Evolutionary conservation across 768 basidiomycete species (phyloP).

Genomic region (Ramaria rubella): DNA sequence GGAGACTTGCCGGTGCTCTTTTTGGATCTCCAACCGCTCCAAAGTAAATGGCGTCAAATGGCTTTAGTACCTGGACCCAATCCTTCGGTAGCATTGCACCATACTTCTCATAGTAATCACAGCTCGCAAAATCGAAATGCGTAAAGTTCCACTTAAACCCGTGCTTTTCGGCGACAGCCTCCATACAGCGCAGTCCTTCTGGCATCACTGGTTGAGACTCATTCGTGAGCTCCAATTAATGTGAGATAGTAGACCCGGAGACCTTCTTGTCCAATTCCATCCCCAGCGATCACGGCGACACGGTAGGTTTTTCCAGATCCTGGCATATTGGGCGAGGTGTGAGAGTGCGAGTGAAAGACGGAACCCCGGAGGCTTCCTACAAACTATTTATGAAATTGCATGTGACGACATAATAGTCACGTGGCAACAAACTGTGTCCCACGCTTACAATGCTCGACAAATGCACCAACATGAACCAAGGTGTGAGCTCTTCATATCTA

Average conservation of each 20-base stretch:
- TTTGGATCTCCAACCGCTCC: conserved; percentile 41
- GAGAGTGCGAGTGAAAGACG: background rate
- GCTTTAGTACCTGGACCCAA: conserved; percentile 34
- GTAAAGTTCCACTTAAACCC: conserved; percentile 41
- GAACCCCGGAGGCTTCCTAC: too few relatives aligned
- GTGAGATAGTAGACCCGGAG: too few relatives aligned
- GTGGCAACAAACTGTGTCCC: too few relatives aligned
- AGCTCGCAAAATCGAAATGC: conserved; percentile 42
- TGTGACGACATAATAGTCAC: too few relatives aligned
- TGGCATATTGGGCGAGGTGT: background rate
- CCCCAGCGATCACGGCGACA: conserved; percentile 46
- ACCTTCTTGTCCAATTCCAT: conserved; percentile 46
- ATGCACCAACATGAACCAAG: too few relatives aligned
- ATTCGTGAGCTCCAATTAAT: background rate
- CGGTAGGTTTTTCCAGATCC: conserved; percentile 22
- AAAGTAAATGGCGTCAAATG: conserved; percentile 43
- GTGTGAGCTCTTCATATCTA: too few relatives aligned
- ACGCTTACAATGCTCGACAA: too few relatives aligned
- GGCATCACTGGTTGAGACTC: conserved; percentile 31
- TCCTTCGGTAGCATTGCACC: conserved; percentile 43
- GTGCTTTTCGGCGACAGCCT: conserved; percentile 36
- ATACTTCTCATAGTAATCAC: conserved; percentile 37
- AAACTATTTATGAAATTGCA: too few relatives aligned
- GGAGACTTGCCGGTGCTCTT: background rate
- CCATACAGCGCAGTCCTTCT: conserved; percentile 40